Percentiles rank a stretch among this genome's conserved stretches.
Conservation (phyloP, 106 monocot species). For the Dactylorhiza incarnata region DNA sequence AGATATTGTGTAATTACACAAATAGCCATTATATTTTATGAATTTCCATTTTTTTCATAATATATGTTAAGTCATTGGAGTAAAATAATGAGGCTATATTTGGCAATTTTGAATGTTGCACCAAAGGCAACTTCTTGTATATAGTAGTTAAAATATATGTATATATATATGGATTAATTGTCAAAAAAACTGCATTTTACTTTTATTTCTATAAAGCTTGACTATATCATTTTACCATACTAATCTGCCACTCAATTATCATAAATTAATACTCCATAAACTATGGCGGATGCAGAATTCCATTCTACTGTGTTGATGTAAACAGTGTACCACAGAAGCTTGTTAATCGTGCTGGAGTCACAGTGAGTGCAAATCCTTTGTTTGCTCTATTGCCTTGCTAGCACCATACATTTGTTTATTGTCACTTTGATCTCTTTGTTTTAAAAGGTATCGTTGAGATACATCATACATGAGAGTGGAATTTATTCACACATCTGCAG, state of each 20-base stretch:
- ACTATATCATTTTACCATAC: neutral
- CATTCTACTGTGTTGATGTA: slow-evolving; percentile 83
- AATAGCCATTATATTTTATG: no score
- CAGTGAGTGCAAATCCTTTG: slow-evolving; percentile 40
- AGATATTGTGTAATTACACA: no score
- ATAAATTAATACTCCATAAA: slow-evolving; percentile 2
- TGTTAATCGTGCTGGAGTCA: slow-evolving; percentile 79
- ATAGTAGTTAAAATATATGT: no score
- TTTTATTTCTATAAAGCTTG: no score
- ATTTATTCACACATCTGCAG: no score
- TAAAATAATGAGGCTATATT: no score
- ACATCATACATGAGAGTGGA: no score
- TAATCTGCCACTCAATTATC: neutral
- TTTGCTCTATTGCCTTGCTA: neutral
- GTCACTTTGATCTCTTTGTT: neutral
- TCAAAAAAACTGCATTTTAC: neutral
- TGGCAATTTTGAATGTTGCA: no score
- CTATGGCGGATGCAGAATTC: slow-evolving; percentile 41
- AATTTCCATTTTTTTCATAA: no score
- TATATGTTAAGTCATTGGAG: no score
- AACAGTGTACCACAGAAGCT: slow-evolving; percentile 77
- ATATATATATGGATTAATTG: no score
- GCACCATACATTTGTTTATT: neutral
- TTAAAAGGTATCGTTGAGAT: neutral
- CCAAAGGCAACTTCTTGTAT: no score